Evolutionary conservation across 176 grass and related monocot genomes (phyloP), one percentile per base, ranked within the genome.

Genomic region (Juncus effusus): DNA sequence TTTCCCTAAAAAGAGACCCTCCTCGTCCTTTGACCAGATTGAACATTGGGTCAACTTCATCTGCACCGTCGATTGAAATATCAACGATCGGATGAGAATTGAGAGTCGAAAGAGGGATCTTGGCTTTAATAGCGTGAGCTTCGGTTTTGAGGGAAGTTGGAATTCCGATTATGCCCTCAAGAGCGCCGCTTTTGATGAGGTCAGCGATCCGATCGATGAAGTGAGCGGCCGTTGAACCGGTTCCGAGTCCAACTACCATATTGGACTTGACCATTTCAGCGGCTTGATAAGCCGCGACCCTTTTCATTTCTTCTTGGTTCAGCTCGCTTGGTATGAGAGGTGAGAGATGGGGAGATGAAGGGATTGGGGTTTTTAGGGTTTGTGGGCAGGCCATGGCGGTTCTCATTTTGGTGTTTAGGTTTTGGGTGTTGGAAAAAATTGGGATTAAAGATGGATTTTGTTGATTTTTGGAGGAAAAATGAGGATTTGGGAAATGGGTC

Each of bases 1-100:
- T 90, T 74, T 90, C 83, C 6, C 87, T 64, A 51, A 90, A 84
- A 4, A 90, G 87, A 36, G 87, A 90, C 7, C 87, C 87, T 28
- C 87, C 87, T 37, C 87, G 77, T 36, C 87, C 87, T 68, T 90
- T 90, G 37, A 86, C 83, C 79, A 90, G 79, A 80, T 90, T 90
- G 52, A 86, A 80, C 44, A 64, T 64, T 16, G 83, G 63, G 79
- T 90, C 87, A 38, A 90, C 87, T 73, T 90, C 87, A 65, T 90
- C 87, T 9, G 87, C 83, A 75, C 83, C 87, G 42, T 90, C 87
- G 35, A 90, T 86, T 64, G 83, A 86, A 60, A 90, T 78, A 60
- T 52, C 55, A 5, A 69, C 58, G 10, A 68, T 13, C 2, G 75
- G 63, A n/a, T 78, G 75, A 5, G 75, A 49, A 51, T 69, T 12